These are phyloP conservation scores for Penicillium canariense DNA, from an alignment of 495 filamentous ascomycete genomes.

Conservation along the genomic window DNA sequence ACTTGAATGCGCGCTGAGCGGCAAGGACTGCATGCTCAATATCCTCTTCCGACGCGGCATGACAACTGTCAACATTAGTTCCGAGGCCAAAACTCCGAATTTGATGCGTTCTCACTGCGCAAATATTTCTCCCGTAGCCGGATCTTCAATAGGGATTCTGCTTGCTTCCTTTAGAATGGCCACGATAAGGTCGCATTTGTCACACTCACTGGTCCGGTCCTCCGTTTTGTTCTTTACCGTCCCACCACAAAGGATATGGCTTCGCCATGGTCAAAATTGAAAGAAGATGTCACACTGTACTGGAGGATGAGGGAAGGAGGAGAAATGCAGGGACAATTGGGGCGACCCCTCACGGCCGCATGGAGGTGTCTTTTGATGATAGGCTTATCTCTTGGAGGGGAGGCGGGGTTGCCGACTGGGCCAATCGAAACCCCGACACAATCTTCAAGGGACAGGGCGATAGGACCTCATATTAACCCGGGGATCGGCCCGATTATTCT, in stretches of 20 bases:
- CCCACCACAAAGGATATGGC: too few species aligned
- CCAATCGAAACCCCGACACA: not conserved
- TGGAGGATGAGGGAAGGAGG: not conserved
- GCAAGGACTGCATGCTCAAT: slow-evolving; percentile 43
- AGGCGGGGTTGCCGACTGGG: not conserved
- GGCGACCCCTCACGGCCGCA: too few species aligned
- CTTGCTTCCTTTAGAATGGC: too few species aligned
- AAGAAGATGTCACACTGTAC: too few species aligned
- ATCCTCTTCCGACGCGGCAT: slow-evolving; percentile 49
- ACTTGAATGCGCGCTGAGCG: slow-evolving; percentile 50
- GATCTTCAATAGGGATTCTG: slow-evolving; percentile 25
- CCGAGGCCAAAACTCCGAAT: not conserved
- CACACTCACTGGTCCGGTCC: not conserved
- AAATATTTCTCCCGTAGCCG: slow-evolving; percentile 22
- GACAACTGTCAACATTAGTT: slow-evolving; percentile 16
- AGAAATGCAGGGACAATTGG: too few species aligned
- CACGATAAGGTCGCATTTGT: not conserved
- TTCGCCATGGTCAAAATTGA: too few species aligned
- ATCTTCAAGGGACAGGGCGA: too few species aligned
- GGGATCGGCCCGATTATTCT: too few species aligned
- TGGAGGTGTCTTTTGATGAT: not conserved
- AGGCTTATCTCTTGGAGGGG: slow-evolving; percentile 2
- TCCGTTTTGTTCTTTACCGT: not conserved
- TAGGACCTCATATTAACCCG: too few species aligned
- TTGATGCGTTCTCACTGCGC: slow-evolving; percentile 11